Conservation (phyloP, 202 grass and related monocot species). For the Panicum virgatum region DNA sequence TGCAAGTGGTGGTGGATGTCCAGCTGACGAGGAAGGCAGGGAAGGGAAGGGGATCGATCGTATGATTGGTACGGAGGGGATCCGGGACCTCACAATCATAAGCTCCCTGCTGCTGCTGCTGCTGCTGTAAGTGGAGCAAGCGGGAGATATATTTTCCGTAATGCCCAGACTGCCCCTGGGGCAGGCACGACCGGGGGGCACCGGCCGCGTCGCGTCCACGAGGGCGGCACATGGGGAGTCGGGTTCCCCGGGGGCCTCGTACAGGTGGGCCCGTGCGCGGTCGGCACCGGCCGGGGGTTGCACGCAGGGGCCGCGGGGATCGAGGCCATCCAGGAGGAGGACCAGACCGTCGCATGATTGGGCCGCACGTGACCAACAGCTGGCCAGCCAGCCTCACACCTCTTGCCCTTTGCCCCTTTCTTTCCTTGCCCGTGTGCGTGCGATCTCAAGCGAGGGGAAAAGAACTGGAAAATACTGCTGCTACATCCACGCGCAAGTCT, state of each 20-base stretch:
- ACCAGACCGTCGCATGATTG: constrained; percentile 31
- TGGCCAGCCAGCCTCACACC: not conserved
- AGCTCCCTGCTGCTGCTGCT: not conserved
- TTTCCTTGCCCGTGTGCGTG: not conserved
- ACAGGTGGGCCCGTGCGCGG: constrained; percentile 25
- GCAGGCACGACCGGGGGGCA: too few species aligned
- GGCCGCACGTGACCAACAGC: constrained; percentile 48
- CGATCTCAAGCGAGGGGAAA: not conserved
- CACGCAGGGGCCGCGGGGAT: not conserved
- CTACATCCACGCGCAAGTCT: constrained; percentile 6
- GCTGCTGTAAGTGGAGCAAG: not conserved
- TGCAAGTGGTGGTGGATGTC: not conserved
- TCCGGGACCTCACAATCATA: constrained; percentile 17
- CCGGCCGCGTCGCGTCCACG: constrained; percentile 28
- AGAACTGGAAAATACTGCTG: not conserved
- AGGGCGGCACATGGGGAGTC: constrained; percentile 43
- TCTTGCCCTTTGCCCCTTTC: not conserved
- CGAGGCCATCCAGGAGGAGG: not conserved
- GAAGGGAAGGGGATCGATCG: not conserved
- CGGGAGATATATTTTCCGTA: not conserved
- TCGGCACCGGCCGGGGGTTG: not conserved
- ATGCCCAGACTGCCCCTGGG: not conserved
- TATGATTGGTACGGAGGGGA: constrained; percentile 24
- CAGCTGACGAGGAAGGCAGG: not conserved
- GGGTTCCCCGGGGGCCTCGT: constrained; percentile 14